Evolutionary conservation across 2,329 filamentous ascomycete genomes (phyloP).

Genomic region (Verticillium isaacii): DNA sequence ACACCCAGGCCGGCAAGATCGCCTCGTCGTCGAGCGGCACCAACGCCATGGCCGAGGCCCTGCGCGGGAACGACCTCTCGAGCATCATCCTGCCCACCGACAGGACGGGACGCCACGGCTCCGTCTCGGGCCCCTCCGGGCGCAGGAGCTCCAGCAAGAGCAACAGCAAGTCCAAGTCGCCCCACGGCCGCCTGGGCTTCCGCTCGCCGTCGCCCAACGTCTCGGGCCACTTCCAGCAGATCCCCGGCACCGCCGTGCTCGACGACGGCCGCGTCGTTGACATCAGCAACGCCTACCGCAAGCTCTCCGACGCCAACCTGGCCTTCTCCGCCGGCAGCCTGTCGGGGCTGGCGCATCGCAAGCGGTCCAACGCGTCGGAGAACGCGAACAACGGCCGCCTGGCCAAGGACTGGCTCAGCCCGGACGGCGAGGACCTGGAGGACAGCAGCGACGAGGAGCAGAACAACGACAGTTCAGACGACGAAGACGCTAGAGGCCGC

Average conservation of each 20-base stretch:
- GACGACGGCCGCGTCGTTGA: conserved; percentile 61
- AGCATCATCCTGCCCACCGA: conserved; percentile 44
- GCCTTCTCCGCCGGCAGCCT: conserved; percentile 59
- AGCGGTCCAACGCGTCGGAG: conserved; percentile 33
- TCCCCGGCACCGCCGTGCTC: conserved; percentile 36
- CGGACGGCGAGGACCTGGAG: conserved; percentile 62
- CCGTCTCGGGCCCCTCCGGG: conserved; percentile 22
- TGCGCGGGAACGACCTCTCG: conserved; percentile 46
- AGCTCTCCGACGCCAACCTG: conserved; percentile 67
- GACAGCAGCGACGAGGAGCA: conserved; percentile 72
- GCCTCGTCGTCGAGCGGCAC: conserved; percentile 16
- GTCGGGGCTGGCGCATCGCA: conserved; percentile 55
- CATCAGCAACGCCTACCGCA: conserved; percentile 64
- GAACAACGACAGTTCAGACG: conserved; percentile 51
- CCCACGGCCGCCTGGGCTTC: conserved; percentile 37
- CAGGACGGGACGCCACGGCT: conserved; percentile 34
- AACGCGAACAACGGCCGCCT: conserved; percentile 49
- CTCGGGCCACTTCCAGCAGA: conserved; percentile 11
- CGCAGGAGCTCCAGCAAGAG: conserved; percentile 17
- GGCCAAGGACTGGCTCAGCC: conserved; percentile 61
- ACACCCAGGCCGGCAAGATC: conserved; percentile 40
- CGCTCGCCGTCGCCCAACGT: conserved; percentile 12
- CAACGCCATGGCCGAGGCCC: conserved; percentile 45
- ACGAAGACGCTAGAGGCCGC: conserved; percentile 60
- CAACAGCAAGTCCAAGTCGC: conserved; percentile 48